A percentile compares a stretch with the other conserved stretches of the same genome.
phyloP scores from a whole-genome alignment of 305 asterid genomes.

The Fraxinus angustifolia region DNA sequence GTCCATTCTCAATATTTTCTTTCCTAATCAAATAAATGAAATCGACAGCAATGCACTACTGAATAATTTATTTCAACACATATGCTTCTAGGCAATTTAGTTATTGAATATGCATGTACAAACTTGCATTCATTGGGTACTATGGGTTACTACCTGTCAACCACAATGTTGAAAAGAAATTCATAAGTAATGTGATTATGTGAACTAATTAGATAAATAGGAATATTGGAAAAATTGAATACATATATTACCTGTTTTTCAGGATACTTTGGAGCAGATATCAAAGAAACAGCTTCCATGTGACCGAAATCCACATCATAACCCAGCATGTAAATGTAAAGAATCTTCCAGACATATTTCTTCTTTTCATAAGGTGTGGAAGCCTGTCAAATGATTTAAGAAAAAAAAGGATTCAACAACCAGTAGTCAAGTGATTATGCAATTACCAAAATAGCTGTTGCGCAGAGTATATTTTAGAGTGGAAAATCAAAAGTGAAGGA shows the following conservation, averaged over 20 bases:
- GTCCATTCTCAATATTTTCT: neutral
- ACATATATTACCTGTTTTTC: conserved; percentile 80
- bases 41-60: neutral
- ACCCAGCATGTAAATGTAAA: conserved; percentile 95
- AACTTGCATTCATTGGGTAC: neutral
- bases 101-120: neutral
- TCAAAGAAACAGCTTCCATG: conserved; percentile 98
- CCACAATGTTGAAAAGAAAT: neutral
- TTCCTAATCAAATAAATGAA: neutral
- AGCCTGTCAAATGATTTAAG: conserved; percentile 46
- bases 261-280: conserved; percentile 99
- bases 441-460: conserved; percentile 10
- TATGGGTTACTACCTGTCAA: neutral
- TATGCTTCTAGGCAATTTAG: neutral
- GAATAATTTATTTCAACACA: neutral
- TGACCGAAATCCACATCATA: conserved; percentile 99
- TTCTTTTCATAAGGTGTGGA: conserved; percentile 92
- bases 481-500: neutral
- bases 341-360: conserved; percentile 99
- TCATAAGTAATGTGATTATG: neutral
- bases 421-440: conserved; percentile 12
- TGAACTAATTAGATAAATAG: neutral
- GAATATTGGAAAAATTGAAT: neutral
- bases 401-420: conserved; percentile 18
- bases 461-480: neutral